Base-by-base conservation (phyloP, 192 early-diverging fungal genomes). In the Entomortierella lignicola region DNA sequence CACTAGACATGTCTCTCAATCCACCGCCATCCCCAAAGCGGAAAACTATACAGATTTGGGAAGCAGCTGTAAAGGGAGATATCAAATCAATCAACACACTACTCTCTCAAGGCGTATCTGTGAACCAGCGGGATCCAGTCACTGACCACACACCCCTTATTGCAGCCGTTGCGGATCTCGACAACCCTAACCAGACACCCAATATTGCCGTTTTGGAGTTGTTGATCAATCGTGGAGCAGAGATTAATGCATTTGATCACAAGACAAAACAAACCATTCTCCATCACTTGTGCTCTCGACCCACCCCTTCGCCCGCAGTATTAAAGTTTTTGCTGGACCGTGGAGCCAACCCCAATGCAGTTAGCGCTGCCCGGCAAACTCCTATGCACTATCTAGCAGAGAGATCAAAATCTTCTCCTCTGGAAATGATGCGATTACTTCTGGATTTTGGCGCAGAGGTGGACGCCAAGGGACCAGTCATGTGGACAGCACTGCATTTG, bases 401-500 rank as follows among this genome's bases (percentile, higher is more conserved):
- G 31, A 55, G 75, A 6, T 67, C 75, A 32, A 69, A 70, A 29
- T 42, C 66, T 17, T 79, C 75, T 4, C 75, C 75, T 21, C 34
- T 79, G 56, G 75, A 79, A 25, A 47, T 68, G 18, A 79, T 79
- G 75, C 75, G 75, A 5, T 30, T 79, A 26, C 34, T 79, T 20
- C 39, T 79, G 13, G 75, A 79, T 70, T 59, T 60, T 21, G 75
- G 75, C 25, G 75, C 75, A 17, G 67, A 79, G 26, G 67, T 79
- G 29, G 68, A 79, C 53, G 68, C 75, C 11, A 79, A 79, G 2
- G 75, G 75, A 6, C 75, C 75, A 8, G 75, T 79, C 50, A 79
- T 79, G 75, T 79, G 75, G 75, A 79, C 75, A 11, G 67, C 75
- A 29, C 63, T 79, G 2, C 75, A 79, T 43, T 55, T 79, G 52